phyloP scores from a whole-genome alignment of 2,329 filamentous ascomycete genomes.

The Fusarium coicis region DNA sequence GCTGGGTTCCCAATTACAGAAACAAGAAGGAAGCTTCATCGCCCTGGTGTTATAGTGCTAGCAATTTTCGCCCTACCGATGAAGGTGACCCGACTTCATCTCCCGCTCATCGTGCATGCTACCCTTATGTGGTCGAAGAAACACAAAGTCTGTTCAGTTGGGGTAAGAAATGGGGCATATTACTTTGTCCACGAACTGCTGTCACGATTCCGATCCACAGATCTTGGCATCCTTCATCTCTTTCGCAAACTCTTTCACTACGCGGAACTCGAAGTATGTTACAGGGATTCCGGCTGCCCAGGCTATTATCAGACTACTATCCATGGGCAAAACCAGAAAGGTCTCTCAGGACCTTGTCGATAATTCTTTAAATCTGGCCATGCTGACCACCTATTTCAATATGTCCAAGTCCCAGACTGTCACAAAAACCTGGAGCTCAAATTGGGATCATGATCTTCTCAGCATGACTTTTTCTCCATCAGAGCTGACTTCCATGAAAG shows the following conservation, averaged over 20 bases:
- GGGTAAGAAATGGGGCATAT: background rate
- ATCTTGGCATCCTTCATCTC: slow-evolving; percentile 7
- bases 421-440: background rate
- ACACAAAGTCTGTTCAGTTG: slow-evolving; percentile 1
- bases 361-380: background rate
- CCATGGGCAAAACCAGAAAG: background rate
- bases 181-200: background rate
- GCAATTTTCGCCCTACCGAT: background rate
- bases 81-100: background rate
- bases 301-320: background rate
- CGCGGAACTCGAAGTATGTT: background rate
- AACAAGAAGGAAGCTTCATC: background rate
- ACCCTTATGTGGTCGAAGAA: background rate
- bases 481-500: background rate
- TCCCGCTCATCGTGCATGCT: background rate
- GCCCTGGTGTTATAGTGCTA: background rate
- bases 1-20: slow-evolving; percentile 6
- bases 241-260: slow-evolving; percentile 9
- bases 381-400: slow-evolving; percentile 9
- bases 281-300: background rate
- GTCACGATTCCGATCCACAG: background rate
- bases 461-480: background rate
- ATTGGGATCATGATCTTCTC: background rate
- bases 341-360: background rate
- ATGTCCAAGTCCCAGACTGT: background rate